phyloP scores from a whole-genome alignment of 345 rosid genomes.

The Orychophragmus violaceus region DNA sequence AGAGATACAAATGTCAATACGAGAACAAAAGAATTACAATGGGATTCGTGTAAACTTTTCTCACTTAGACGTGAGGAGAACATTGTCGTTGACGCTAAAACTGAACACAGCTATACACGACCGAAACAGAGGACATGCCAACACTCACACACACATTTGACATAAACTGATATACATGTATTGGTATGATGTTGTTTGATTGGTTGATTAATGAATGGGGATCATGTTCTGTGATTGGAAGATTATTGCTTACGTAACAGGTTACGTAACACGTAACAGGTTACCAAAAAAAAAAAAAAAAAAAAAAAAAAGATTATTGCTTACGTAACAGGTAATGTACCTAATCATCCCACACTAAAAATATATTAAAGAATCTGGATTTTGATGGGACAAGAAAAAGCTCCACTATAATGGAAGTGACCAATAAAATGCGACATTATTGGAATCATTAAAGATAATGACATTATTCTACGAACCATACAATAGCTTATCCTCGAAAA shows the following conservation, averaged over 20 bases:
- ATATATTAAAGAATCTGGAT: slow-evolving; percentile 8
- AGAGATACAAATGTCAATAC: slow-evolving; percentile 11
- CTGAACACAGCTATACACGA: too few species aligned
- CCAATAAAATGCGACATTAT: slow-evolving; percentile 24
- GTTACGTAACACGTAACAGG: too few species aligned
- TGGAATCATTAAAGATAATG: slow-evolving; percentile 28
- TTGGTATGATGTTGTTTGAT: too few species aligned
- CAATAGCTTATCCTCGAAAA: slow-evolving; percentile 1
- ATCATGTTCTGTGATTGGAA: slow-evolving; percentile 20
- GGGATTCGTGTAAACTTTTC: too few species aligned
- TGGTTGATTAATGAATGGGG: slow-evolving; percentile 17
- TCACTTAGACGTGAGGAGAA: slow-evolving; percentile 30
- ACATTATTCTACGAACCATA: slow-evolving; percentile 17
- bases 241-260: slow-evolving; percentile 22
- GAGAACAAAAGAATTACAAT: not conserved
- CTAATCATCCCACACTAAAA: slow-evolving; percentile 21
- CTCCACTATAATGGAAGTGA: slow-evolving; percentile 20
- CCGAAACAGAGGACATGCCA: too few species aligned
- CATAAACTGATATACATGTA: too few species aligned
- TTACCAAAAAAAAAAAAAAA: too few species aligned
- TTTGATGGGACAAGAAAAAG: slow-evolving; percentile 21
- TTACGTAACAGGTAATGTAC: too few species aligned
- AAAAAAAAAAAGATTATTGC: too few species aligned
- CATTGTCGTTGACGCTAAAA: slow-evolving; percentile 17
- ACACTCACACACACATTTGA: too few species aligned